These are phyloP conservation scores for Euphorbia tirucalli DNA, from an alignment of 345 rosid genomes.

Conservation along the genomic window DNA sequence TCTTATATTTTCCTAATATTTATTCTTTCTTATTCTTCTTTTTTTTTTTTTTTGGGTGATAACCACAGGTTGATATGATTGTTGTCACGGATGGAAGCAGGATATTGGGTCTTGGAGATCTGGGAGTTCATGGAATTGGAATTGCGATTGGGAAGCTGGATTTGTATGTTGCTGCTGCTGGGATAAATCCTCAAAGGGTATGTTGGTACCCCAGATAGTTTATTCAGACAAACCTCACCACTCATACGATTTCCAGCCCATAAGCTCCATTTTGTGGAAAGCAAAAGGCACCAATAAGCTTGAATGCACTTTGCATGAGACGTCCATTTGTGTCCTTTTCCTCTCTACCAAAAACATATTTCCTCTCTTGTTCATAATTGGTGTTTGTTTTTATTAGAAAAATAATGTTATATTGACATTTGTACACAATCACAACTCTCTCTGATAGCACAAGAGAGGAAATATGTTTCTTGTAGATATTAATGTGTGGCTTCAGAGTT, in stretches of 20 bases:
- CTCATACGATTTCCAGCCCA: neutral
- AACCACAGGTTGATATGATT: slow-evolving; percentile 93
- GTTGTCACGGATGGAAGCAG: slow-evolving; percentile 99
- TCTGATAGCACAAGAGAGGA: neutral
- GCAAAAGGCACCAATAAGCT: neutral
- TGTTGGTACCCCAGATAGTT: neutral
- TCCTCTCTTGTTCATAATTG: neutral
- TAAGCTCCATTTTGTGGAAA: neutral
- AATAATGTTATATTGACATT: neutral
- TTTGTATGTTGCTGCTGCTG: slow-evolving; percentile 97
- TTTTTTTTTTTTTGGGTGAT: neutral
- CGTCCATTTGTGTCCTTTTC: neutral
- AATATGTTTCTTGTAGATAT: neutral
- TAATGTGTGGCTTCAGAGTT: neutral
- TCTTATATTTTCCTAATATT: neutral
- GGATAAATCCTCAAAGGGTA: slow-evolving; percentile 99
- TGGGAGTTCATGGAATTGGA: slow-evolving; percentile 97
- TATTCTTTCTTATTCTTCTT: neutral
- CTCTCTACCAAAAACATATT: neutral
- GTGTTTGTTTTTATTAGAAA: neutral
- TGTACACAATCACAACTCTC: neutral
- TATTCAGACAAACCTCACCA: neutral
- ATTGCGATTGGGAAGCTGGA: slow-evolving; percentile 95
- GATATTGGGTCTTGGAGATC: slow-evolving; percentile 97
- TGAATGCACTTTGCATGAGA: neutral